Evolutionary conservation across 2,329 filamentous ascomycete genomes (phyloP).

Genomic region (Nectriaceae sp.): DNA sequence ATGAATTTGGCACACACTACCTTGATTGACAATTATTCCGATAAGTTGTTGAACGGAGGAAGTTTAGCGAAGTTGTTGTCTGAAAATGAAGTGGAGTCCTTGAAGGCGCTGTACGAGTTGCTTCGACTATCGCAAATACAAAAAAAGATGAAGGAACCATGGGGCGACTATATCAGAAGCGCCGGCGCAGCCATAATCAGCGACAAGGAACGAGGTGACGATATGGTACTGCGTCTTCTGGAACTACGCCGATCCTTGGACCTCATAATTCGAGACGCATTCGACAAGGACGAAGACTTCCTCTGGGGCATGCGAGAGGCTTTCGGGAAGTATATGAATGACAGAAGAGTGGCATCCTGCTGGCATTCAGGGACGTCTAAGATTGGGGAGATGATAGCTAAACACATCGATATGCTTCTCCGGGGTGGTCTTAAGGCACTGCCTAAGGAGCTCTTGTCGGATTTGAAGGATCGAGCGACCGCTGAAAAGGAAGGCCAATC

Average conservation of each 20-base stretch:
- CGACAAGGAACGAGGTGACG: constrained; percentile 74
- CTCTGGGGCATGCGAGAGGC: constrained; percentile 78
- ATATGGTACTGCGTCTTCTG: constrained; percentile 85
- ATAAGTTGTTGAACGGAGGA: constrained; percentile 63
- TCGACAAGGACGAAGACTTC: constrained; percentile 75
- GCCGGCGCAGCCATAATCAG: constrained; percentile 78
- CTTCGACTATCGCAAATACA: constrained; percentile 73
- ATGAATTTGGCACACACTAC: constrained; percentile 72
- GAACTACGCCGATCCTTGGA: constrained; percentile 81
- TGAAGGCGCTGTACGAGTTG: constrained; percentile 77
- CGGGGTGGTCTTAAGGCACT: constrained; percentile 85
- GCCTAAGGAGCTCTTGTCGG: constrained; percentile 67
- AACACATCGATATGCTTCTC: constrained; percentile 88
- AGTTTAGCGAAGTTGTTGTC: constrained; percentile 75
- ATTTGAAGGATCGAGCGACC: constrained; percentile 57
- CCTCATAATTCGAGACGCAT: constrained; percentile 73
- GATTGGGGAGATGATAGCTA: constrained; percentile 98
- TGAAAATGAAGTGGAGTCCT: constrained; percentile 65
- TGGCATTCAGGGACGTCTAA: constrained; percentile 87
- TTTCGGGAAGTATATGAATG: constrained; percentile 91
- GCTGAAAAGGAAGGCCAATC: constrained; percentile 65
- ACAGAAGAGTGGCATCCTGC: constrained; percentile 69
- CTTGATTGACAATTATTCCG: constrained; percentile 69
- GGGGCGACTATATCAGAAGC: constrained; percentile 75
- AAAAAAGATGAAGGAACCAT: constrained; percentile 68